Conservation (phyloP, 345 rosid species). For the Psidium friedrichsthalianum region DNA sequence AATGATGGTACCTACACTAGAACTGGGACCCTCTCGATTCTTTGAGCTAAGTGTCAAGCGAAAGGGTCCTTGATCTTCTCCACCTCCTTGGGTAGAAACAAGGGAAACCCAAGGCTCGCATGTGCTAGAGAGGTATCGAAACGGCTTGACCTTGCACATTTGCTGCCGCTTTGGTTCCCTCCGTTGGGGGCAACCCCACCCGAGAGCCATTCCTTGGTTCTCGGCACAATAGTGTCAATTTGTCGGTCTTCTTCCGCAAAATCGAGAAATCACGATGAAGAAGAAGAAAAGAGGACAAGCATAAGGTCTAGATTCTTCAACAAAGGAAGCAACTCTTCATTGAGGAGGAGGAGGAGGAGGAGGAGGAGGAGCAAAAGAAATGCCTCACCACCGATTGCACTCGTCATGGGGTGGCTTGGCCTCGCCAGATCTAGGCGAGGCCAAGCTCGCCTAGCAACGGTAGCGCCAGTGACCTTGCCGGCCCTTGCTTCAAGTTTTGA, state of each 20-base stretch:
- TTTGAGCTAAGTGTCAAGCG: conserved; percentile 56
- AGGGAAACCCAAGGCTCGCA: conserved; percentile 40
- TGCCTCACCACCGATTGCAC: no score
- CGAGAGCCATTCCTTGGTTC: background rate
- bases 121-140: conserved; percentile 3
- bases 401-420: no score
- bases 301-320: no score
- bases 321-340: no score
- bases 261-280: background rate
- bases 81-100: conserved; percentile 68
- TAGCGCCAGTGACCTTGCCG: no score
- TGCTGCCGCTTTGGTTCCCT: background rate
- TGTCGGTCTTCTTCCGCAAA: background rate
- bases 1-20: background rate
- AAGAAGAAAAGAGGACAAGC: background rate
- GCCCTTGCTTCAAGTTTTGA: no score
- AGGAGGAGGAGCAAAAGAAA: no score
- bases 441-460: no score
- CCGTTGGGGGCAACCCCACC: background rate
- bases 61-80: conserved; percentile 69
- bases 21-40: conserved; percentile 60
- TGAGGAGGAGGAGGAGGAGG: no score
- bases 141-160: background rate
- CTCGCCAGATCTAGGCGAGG: no score
- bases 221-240: background rate